Conservation (phyloP, 768 basidiomycete species). For the Hygrophoropsis aurantiaca region DNA sequence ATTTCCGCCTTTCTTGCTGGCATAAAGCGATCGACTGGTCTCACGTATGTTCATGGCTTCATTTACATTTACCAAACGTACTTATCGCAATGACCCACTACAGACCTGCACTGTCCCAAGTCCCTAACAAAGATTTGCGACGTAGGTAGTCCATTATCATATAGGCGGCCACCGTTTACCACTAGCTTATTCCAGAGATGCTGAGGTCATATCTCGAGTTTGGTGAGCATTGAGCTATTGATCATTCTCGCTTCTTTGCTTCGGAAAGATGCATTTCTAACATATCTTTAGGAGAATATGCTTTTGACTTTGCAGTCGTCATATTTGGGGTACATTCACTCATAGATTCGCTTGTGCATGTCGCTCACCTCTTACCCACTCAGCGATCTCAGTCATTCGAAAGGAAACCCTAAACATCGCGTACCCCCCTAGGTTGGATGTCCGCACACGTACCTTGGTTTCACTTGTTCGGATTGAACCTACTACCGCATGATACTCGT, state of each 20-base stretch:
- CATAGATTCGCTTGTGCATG: slow-evolving; percentile 1
- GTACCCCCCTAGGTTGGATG: neutral
- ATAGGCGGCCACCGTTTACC: neutral
- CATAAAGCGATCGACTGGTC: slow-evolving; percentile 77
- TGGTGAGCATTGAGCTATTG: slow-evolving; percentile 46
- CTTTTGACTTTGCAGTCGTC: slow-evolving; percentile 85
- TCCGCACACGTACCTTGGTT: neutral
- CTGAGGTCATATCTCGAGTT: slow-evolving; percentile 77
- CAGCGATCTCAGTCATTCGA: slow-evolving; percentile 79
- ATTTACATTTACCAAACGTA: neutral
- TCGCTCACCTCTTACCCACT: slow-evolving; percentile 3
- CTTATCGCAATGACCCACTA: slow-evolving; percentile 1
- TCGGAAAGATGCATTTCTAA: slow-evolving; percentile 11
- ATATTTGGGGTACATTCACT: slow-evolving; percentile 61
- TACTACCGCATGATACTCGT: too few species aligned
- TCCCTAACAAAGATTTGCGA: slow-evolving; percentile 87
- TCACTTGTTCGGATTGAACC: neutral
- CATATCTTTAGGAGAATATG: slow-evolving; percentile 67
- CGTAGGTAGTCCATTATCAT: slow-evolving; percentile 48
- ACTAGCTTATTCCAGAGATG: slow-evolving; percentile 47
- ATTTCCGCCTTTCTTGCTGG: slow-evolving; percentile 83
- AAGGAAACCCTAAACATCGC: slow-evolving; percentile 31
- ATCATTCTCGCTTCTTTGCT: neutral
- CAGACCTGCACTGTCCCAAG: slow-evolving; percentile 71
- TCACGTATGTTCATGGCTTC: slow-evolving; percentile 62